These are phyloP conservation scores for Heracleum sosnowskyi DNA, from an alignment of 129 eudicot genomes.

Conservation along the genomic window DNA sequence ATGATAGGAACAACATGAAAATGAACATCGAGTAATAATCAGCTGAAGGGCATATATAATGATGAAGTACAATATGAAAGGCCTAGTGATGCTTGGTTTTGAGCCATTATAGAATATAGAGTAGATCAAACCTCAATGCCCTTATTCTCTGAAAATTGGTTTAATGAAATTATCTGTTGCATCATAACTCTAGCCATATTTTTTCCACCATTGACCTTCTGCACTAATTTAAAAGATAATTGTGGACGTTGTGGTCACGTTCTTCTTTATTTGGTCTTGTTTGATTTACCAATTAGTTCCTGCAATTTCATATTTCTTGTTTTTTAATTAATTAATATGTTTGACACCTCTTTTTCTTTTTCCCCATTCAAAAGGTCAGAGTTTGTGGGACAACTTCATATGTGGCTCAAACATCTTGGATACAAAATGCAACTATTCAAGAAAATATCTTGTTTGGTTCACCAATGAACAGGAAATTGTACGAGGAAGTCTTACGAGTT, in stretches of 20 bases:
- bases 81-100: not conserved
- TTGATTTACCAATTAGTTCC: not conserved
- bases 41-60: not conserved
- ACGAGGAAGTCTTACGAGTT: slow-evolving; percentile 15
- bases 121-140: not conserved
- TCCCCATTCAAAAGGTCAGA: slow-evolving; percentile 13
- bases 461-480: slow-evolving; percentile 17
- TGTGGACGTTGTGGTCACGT: not conserved
- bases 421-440: slow-evolving; percentile 23
- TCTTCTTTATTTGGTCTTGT: not conserved
- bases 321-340: not conserved
- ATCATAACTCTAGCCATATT: not conserved
- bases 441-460: slow-evolving; percentile 23
- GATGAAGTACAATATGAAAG: not conserved
- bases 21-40: not conserved
- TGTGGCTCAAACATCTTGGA: slow-evolving; percentile 28
- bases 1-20: not conserved
- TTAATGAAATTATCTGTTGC: not conserved
- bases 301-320: not conserved
- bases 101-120: not conserved
- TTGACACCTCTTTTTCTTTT: not conserved
- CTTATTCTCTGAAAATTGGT: not conserved
- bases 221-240: not conserved
- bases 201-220: not conserved
- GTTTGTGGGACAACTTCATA: slow-evolving; percentile 21